A percentile compares a stretch with the other conserved stretches of the same genome.
These are phyloP conservation scores for Grifola frondosa DNA, from an alignment of 1,284 basidiomycete species.

Conservation along the genomic window DNA sequence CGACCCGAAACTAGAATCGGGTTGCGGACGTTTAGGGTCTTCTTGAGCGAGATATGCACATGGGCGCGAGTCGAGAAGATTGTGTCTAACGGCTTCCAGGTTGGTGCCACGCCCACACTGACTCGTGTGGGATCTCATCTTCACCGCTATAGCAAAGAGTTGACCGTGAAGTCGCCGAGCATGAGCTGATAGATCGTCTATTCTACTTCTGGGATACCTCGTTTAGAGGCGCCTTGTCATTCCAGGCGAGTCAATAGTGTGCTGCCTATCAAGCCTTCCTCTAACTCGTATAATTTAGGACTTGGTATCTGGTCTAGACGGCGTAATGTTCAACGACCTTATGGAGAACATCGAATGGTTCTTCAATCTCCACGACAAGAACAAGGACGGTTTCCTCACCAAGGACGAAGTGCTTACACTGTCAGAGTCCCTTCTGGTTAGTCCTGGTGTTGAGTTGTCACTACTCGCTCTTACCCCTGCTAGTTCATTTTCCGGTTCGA, in stretches of 20 bases:
- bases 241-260: slow-evolving; percentile 78
- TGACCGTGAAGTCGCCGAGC: slow-evolving; percentile 78
- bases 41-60: slow-evolving; percentile 90
- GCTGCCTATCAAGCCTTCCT: slow-evolving; percentile 1
- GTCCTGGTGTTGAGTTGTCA: slow-evolving; percentile 25
- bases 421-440: slow-evolving; percentile 89
- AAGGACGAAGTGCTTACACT: slow-evolving; percentile 96
- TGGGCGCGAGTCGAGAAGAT: slow-evolving; percentile 97
- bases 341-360: slow-evolving; percentile 99
- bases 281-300: slow-evolving; percentile 54
- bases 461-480: not conserved
- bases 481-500: slow-evolving; percentile 99
- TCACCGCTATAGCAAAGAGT: slow-evolving; percentile 61
- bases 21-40: slow-evolving; percentile 83
- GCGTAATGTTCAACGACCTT: slow-evolving; percentile 93
- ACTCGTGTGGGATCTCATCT: not conserved
- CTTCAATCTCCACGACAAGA: slow-evolving; percentile 94
- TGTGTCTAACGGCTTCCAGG: slow-evolving; percentile 89
- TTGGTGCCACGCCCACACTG: slow-evolving; percentile 36
- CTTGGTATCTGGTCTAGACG: slow-evolving; percentile 85
- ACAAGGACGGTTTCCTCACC: slow-evolving; percentile 91
- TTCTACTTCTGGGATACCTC: slow-evolving; percentile 92
- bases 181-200: slow-evolving; percentile 78
- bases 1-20: slow-evolving; percentile 89
- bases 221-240: slow-evolving; percentile 77